Evolutionary conservation across 495 filamentous ascomycete genomes (phyloP).

Genomic region (Talaromyces adpressus): DNA sequence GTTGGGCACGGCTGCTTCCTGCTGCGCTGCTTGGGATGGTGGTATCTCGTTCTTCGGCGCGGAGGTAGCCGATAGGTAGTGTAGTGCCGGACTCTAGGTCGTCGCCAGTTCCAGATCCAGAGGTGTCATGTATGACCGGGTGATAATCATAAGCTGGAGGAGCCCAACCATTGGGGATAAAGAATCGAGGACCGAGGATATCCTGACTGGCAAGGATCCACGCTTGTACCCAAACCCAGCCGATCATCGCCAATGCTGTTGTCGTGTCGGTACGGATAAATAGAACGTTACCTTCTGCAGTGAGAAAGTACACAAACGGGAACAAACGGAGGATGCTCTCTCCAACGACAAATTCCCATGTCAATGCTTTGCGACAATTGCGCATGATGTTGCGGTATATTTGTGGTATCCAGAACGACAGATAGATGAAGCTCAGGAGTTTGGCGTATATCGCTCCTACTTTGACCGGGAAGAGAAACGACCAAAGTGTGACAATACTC

Average conservation of each 20-base stretch:
- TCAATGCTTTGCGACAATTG: slow-evolving; percentile 81
- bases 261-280: slow-evolving; percentile 64
- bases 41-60: slow-evolving; percentile 36
- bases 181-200: slow-evolving; percentile 77
- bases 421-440: slow-evolving; percentile 58
- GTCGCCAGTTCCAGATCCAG: slow-evolving; percentile 34
- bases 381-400: slow-evolving; percentile 84
- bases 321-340: slow-evolving; percentile 68
- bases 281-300: slow-evolving; percentile 64
- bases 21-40: slow-evolving; percentile 10
- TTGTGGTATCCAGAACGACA: slow-evolving; percentile 89
- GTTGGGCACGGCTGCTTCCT: slow-evolving; percentile 13
- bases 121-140: slow-evolving; percentile 67
- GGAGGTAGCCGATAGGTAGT: slow-evolving; percentile 61
- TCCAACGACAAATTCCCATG: slow-evolving; percentile 82
- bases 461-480: slow-evolving; percentile 65
- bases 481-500: slow-evolving; percentile 69
- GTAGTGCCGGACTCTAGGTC: slow-evolving; percentile 61
- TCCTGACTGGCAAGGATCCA: slow-evolving; percentile 71
- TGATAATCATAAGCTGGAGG: slow-evolving; percentile 94
- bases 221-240: slow-evolving; percentile 92
- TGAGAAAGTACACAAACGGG: slow-evolving; percentile 79
- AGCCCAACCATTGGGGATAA: slow-evolving; percentile 61
- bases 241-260: slow-evolving; percentile 54
- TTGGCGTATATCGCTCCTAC: slow-evolving; percentile 66